Evolutionary conservation across 176 grass and related monocot species (phyloP).

Genomic region (Alloteropsis semialata): DNA sequence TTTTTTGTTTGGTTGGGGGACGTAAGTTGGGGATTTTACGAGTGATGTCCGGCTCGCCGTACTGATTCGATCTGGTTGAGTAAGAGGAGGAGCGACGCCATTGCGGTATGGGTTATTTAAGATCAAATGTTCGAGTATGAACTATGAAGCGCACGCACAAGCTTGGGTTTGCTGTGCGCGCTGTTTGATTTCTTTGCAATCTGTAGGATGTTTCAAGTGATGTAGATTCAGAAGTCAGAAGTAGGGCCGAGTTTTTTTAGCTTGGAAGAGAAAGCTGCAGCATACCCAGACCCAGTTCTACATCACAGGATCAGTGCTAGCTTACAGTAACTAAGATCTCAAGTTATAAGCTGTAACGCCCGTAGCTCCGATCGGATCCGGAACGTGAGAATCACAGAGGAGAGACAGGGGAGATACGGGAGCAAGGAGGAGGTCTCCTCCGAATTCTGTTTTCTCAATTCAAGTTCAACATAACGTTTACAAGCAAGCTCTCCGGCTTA

Average conservation of each 20-base stretch:
- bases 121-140: neutral
- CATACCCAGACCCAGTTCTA: neutral
- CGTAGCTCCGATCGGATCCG: too few relatives aligned
- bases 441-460: too few relatives aligned
- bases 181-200: neutral
- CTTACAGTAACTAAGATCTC: neutral
- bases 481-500: too few relatives aligned
- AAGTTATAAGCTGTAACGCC: too few relatives aligned
- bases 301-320: neutral
- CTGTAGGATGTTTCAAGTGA: too few relatives aligned
- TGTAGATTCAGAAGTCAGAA: neutral
- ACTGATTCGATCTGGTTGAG: neutral
- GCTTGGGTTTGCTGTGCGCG: neutral
- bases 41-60: neutral
- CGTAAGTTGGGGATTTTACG: neutral
- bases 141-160: neutral
- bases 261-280: neutral
- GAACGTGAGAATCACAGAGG: too few relatives aligned
- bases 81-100: neutral
- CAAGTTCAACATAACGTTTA: too few relatives aligned
- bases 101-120: neutral
- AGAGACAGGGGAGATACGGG: too few relatives aligned
- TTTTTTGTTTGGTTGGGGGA: neutral
- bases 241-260: neutral
- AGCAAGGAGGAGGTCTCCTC: too few relatives aligned